Evolutionary conservation across 2,329 filamentous ascomycete genomes (phyloP).

Genomic region (Botrytis squamosa): DNA sequence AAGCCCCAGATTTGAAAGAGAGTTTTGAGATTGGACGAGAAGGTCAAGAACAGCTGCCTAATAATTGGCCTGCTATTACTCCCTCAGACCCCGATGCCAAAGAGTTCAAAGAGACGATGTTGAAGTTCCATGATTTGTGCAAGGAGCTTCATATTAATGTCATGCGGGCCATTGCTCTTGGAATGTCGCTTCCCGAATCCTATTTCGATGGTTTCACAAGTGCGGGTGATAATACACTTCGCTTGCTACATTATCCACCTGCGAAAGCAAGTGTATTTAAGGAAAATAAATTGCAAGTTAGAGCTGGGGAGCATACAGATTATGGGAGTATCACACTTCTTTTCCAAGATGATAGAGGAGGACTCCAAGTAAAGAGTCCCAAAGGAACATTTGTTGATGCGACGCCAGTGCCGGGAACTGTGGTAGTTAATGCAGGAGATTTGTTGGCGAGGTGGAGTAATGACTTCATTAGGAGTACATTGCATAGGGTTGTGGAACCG

Average conservation of each 20-base stretch:
- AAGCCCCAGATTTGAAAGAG: constrained; percentile 64
- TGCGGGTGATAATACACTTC: constrained; percentile 60
- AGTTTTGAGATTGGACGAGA: constrained; percentile 65
- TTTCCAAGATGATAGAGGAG: constrained; percentile 53
- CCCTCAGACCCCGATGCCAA: constrained; percentile 51
- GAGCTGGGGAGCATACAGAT: constrained; percentile 54
- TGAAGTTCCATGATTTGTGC: constrained; percentile 71
- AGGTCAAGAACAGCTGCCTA: constrained; percentile 59
- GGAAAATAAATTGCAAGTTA: constrained; percentile 51
- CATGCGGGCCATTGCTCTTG: constrained; percentile 83
- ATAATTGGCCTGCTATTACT: constrained; percentile 66
- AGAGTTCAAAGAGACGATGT: constrained; percentile 71
- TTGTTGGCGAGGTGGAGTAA: constrained; percentile 86
- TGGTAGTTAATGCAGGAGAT: constrained; percentile 89
- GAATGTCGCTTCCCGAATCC: constrained; percentile 65
- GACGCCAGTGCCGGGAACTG: constrained; percentile 74
- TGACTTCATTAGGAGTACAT: constrained; percentile 84
- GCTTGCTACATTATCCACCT: constrained; percentile 58
- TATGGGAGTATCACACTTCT: constrained; percentile 53
- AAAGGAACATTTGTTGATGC: constrained; percentile 79
- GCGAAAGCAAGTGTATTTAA: constrained; percentile 46
- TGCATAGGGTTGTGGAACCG: constrained; percentile 87
- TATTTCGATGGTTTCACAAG: constrained; percentile 79
- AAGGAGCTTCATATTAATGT: constrained; percentile 72
- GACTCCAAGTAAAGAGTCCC: constrained; percentile 61